Base-by-base conservation (phyloP, 2,329 filamentous ascomycete genomes). In the Colletotrichum higginsianum region DNA sequence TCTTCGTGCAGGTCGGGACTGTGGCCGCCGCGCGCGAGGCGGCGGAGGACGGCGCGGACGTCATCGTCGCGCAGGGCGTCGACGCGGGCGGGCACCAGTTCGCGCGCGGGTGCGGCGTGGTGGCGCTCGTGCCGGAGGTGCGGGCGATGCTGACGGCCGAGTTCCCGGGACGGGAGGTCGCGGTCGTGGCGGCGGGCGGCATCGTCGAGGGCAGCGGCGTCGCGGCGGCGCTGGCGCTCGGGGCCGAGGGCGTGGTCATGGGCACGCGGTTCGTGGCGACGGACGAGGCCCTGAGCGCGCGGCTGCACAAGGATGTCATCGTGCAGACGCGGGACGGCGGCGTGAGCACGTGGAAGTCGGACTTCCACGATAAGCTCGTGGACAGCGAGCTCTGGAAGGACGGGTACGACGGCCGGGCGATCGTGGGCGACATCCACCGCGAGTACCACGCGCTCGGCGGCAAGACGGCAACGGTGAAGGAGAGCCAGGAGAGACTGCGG, bases 51-150 rank as follows among this genome's bases (percentile, higher is more conserved):
- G 86, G 85, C 0, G 80, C 88, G 0, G 89, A 92, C 75, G 88
- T 88, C 38, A 75, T 92, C 2, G 88, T 92, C 8, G 84, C 89
- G 6, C 91, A 92, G 78, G 90, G 91, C 3, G 83, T 85, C 7
- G 91, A 92, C 79, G 90, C 90, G 1, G 90, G 90, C 9, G 91
- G 91, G 0, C 90, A 92, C 76, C 90, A 91, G 73, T 86, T 88
- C 55, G 82, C 83, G 0, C 79, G 81, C 26, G 89, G 87, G 4
- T 85, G 87, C 2, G 85, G 89, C 7, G 80, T 92, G 2, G 78
- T 91, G 4, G 82, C 85, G 3, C 79, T 92, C 4, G 78, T 92
- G 47, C 89, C 89, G 0, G 90, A 92, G 79, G 84, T 90, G 11
- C 80, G 79, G 58, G 84, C 86, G 68, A 82, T 86, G 66, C 73